Evolutionary conservation across 2,329 filamentous ascomycete species (phyloP).

Genomic region (Zymoseptoria pseudotritici): DNA sequence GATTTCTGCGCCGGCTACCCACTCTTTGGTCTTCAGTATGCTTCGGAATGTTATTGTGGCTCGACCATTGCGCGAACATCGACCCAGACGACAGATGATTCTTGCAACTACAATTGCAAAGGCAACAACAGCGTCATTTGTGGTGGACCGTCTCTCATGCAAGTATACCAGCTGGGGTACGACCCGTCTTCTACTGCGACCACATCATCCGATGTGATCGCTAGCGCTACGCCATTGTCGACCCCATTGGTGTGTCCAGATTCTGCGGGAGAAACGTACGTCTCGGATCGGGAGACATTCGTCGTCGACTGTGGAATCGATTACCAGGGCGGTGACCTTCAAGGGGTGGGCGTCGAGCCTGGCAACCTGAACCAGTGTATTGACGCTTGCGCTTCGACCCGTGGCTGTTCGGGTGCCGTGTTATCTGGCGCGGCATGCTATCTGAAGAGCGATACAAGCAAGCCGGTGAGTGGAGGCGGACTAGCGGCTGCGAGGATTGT

Average conservation of each 20-base stretch:
- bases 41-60: constrained; percentile 13
- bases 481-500: constrained; percentile 25
- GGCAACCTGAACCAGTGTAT: constrained; percentile 25
- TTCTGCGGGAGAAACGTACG: constrained; percentile 4
- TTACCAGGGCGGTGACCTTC: constrained; percentile 24
- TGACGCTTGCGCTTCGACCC: constrained; percentile 24
- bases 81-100: constrained; percentile 1
- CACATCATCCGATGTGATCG: neutral
- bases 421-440: constrained; percentile 27
- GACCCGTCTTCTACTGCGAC: neutral
- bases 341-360: constrained; percentile 14
- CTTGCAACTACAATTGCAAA: constrained; percentile 20
- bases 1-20: constrained; percentile 23
- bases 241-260: neutral
- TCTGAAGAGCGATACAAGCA: constrained; percentile 24
- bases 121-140: constrained; percentile 26
- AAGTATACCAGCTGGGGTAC: constrained; percentile 9
- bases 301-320: constrained; percentile 21
- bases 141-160: constrained; percentile 22
- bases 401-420: constrained; percentile 27
- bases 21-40: constrained; percentile 32
- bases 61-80: neutral
- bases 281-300: constrained; percentile 22
- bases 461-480: constrained; percentile 8
- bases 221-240: neutral